Conservation (phyloP, 2,329 filamentous ascomycete genomes). For the Knufia fluminis region DNA sequence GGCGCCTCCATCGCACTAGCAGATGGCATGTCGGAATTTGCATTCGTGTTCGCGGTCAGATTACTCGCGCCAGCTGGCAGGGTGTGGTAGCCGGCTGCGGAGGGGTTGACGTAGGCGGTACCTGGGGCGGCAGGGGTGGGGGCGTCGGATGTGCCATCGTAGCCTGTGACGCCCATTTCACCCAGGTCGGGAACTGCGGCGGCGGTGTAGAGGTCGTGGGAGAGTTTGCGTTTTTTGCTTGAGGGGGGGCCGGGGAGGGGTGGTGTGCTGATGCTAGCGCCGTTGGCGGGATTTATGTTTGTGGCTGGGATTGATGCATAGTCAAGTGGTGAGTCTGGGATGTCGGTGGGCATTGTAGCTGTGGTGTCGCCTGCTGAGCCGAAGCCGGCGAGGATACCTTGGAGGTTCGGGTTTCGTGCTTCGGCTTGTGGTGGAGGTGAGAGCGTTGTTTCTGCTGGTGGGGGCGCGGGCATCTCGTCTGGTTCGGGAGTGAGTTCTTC, state of each 20-base stretch:
- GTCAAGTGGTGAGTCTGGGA: background rate
- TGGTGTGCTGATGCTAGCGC: background rate
- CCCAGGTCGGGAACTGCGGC: slow-evolving; percentile 33
- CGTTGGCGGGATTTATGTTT: too few species aligned
- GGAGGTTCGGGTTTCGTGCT: slow-evolving; percentile 18
- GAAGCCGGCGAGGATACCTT: slow-evolving; percentile 18
- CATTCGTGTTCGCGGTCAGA: background rate
- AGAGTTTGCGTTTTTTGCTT: slow-evolving; percentile 41
- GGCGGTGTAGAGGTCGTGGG: slow-evolving; percentile 27
- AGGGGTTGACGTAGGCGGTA: background rate
- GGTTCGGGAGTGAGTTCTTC: slow-evolving; percentile 22
- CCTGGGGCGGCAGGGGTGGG: background rate
- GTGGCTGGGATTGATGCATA: slow-evolving; percentile 6
- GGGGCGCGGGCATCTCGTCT: slow-evolving; percentile 6
- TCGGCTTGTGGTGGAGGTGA: background rate
- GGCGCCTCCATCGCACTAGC: background rate
- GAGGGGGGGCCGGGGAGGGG: slow-evolving; percentile 24
- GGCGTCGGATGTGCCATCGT: slow-evolving; percentile 9
- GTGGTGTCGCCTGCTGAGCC: slow-evolving; percentile 10
- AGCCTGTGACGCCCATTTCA: slow-evolving; percentile 21
- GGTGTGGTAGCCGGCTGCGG: background rate
- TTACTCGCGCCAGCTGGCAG: background rate
- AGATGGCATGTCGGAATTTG: background rate
- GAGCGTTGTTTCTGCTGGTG: background rate
- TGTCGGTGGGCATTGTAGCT: slow-evolving; percentile 1